These are phyloP conservation scores for Corallochytrium limacisporum DNA, from an alignment of 78 protist genomes.

Conservation along the genomic window DNA sequence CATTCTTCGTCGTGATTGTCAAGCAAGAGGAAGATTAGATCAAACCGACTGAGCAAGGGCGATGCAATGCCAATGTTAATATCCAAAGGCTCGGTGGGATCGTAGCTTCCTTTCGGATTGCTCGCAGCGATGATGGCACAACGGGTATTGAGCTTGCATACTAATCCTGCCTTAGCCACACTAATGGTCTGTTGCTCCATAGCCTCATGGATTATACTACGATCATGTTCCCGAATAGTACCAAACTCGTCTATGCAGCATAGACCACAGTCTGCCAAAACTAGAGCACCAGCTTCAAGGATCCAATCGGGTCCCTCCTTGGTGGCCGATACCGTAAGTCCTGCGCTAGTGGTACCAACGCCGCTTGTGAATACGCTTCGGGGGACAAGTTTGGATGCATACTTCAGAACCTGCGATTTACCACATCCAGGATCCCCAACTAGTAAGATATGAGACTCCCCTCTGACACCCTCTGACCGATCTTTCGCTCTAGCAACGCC, in stretches of 20 bases:
- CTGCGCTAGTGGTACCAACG: constrained; percentile 71
- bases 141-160: constrained; percentile 77
- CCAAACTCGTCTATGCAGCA: constrained; percentile 96
- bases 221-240: constrained; percentile 64
- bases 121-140: constrained; percentile 73
- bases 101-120: constrained; percentile 69
- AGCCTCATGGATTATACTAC: constrained; percentile 85
- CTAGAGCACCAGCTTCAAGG: constrained; percentile 97
- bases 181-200: constrained; percentile 98
- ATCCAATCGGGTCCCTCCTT: constrained; percentile 52
- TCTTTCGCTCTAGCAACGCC: constrained; percentile 44
- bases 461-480: constrained; percentile 58
- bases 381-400: constrained; percentile 61
- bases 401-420: constrained; percentile 70
- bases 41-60: constrained; percentile 88
- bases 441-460: constrained; percentile 82
- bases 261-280: constrained; percentile 96
- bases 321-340: constrained; percentile 67
- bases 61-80: constrained; percentile 69
- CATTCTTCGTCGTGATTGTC: constrained; percentile 53
- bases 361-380: constrained; percentile 92
- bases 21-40: constrained; percentile 67
- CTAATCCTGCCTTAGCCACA: constrained; percentile 96
- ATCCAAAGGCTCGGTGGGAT: constrained; percentile 26
- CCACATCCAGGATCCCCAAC: constrained; percentile 95